Evolutionary conservation across 352 stramenopile species (phyloP).

Genomic region (Pythium angustatum): DNA sequence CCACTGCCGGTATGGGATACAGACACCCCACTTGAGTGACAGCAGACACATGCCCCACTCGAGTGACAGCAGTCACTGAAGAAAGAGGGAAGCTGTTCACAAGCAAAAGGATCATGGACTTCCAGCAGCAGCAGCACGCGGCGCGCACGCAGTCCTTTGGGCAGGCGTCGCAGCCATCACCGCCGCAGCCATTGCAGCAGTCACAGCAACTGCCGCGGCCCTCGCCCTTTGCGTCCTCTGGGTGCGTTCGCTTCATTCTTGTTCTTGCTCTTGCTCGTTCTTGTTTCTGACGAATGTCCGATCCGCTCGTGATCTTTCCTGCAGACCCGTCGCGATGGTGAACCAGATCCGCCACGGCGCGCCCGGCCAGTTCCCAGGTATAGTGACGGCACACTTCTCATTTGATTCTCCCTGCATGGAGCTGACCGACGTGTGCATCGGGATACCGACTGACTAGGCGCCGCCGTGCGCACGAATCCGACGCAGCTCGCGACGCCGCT

Average conservation of each 20-base stretch:
- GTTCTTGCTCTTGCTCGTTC: not conserved
- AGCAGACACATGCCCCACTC: not conserved
- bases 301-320: too few relatives aligned
- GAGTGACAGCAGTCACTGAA: not conserved
- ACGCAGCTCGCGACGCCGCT: slow-evolving; percentile 67
- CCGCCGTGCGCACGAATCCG: slow-evolving; percentile 42
- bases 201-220: slow-evolving; percentile 8
- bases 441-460: slow-evolving; percentile 34
- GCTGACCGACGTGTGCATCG: not conserved
- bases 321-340: slow-evolving; percentile 37
- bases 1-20: not conserved
- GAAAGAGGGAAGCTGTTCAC: not conserved
- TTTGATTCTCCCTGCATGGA: not conserved
- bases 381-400: not conserved
- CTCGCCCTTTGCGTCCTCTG: slow-evolving; percentile 23
- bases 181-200: slow-evolving; percentile 2
- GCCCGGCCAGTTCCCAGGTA: slow-evolving; percentile 33
- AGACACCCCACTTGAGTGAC: not conserved
- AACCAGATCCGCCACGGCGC: slow-evolving; percentile 32
- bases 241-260: slow-evolving; percentile 1
- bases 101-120: not conserved
- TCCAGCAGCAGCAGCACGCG: slow-evolving; percentile 1
- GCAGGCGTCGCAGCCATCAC: slow-evolving; percentile 1
- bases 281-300: too few relatives aligned
- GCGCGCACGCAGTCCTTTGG: slow-evolving; percentile 14